Evolutionary conservation across 1,284 basidiomycete genomes (phyloP).

Genomic region (Ceratobasidium sp.): DNA sequence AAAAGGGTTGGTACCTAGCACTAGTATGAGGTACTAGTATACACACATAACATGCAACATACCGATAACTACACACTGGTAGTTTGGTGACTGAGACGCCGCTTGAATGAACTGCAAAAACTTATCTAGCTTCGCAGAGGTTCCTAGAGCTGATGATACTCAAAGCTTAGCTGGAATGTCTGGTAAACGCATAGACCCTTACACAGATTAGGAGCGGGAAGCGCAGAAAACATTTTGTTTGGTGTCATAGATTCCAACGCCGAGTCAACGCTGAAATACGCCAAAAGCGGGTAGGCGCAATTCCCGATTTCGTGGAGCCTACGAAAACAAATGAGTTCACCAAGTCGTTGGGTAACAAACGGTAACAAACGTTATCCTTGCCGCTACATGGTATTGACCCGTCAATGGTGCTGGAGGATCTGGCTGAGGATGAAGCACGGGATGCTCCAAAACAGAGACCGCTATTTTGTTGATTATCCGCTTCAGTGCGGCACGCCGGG

Average conservation of each 20-base stretch:
- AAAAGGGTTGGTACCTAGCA: constrained; percentile 20
- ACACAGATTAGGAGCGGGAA: constrained; percentile 9
- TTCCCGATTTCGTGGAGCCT: constrained; percentile 19
- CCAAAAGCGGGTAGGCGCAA: neutral
- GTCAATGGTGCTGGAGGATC: neutral
- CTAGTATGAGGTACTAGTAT: neutral
- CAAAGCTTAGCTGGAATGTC: neutral
- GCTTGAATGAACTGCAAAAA: neutral
- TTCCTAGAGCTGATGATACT: neutral
- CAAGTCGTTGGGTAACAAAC: neutral
- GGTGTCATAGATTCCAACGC: neutral
- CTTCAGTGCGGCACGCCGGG: neutral
- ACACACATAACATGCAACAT: neutral
- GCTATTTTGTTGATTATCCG: neutral
- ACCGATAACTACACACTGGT: constrained; percentile 27
- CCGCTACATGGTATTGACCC: constrained; percentile 11
- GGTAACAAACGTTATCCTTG: constrained; percentile 1
- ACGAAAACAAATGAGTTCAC: neutral
- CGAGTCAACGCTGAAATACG: neutral
- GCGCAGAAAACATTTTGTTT: neutral
- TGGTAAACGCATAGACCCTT: neutral
- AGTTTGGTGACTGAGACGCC: constrained; percentile 5
- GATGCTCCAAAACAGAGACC: constrained; percentile 27
- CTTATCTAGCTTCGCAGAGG: constrained; percentile 7
- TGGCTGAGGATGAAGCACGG: neutral